phyloP scores from a whole-genome alignment of 2,329 filamentous ascomycete species.

The Xylaria sp. region DNA sequence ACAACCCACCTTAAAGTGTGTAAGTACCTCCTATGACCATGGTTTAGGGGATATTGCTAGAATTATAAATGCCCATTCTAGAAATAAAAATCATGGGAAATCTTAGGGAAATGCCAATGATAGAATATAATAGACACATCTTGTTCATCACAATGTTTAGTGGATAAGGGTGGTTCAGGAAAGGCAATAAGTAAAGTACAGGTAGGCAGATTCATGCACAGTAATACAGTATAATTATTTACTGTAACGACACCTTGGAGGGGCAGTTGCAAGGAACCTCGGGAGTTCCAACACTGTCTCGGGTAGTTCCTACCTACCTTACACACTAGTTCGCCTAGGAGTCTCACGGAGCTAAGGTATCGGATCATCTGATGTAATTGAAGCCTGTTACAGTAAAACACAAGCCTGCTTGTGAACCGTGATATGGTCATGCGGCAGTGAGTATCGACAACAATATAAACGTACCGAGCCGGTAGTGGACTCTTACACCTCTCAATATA shows the following conservation, averaged over 20 bases:
- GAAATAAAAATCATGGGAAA: no score
- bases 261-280: no score
- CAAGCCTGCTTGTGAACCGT: not conserved
- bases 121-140: not conserved
- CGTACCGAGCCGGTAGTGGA: not conserved
- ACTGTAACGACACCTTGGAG: not conserved
- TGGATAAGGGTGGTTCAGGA: no score
- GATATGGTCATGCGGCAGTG: not conserved
- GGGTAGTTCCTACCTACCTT: no score
- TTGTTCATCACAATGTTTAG: not conserved
- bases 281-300: no score
- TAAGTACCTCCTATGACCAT: no score
- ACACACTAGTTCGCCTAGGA: not conserved
- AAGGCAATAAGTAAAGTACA: not conserved
- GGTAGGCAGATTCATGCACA: not conserved
- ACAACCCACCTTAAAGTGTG: no score
- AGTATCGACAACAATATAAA: not conserved
- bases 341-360: not conserved
- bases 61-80: no score
- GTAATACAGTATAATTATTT: not conserved
- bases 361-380: constrained; percentile 9
- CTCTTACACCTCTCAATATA: not conserved
- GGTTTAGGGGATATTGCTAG: no score
- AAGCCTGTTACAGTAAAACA: not conserved
- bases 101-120: not conserved